Evolutionary conservation across 1,284 basidiomycete genomes (phyloP), one percentile per base, ranked within the genome.

Genomic region (Malassezia furfur): DNA sequence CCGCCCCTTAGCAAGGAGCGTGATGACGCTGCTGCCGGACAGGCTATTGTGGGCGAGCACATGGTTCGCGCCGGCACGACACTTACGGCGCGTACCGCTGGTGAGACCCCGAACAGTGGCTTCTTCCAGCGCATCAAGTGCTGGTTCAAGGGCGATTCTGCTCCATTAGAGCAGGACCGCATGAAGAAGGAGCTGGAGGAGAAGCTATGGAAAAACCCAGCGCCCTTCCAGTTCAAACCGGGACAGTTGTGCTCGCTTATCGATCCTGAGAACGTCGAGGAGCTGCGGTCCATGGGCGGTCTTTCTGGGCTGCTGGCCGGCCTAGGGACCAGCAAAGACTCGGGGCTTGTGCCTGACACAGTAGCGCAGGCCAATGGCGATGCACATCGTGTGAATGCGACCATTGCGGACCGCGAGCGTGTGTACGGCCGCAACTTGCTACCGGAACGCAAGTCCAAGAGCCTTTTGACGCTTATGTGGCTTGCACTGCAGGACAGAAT

Each of bases 401-500:
- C 59, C 28, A 48, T 63, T 7, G 57, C 64, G 15, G 61, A 70
- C 43, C 62, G 74, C 15, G 48, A 60, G 25, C 57, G 64, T 14
- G 66, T 96, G 0, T 98, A 85, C 69, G 93, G 93, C 36, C 78
- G 80, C 59, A 98, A 98, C 71, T 74, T 85, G 28, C 79, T 96
- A 0, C 93, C 93, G 1, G 77, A 78, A 5, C 83, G 88, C 38
- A 80, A 82, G 54, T 83, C 82, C 63, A 96, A 94, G 78, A 82
- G 81, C 28, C 79, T 98, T 17, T 78, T 90, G 41, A 78, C 81
- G 62, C 81, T 98, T 38, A 96, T 96, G 88, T 94, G 87, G 87
- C 77, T 87, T 34, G 91, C 93, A 2, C 79, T 96, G 70, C 88
- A 93, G 77, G 93, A 96, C 78, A 96, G 91, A 79, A 88, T 96